Evolutionary conservation across 2,329 filamentous ascomycete genomes (phyloP).

Genomic region (Exophiala calicioides): DNA sequence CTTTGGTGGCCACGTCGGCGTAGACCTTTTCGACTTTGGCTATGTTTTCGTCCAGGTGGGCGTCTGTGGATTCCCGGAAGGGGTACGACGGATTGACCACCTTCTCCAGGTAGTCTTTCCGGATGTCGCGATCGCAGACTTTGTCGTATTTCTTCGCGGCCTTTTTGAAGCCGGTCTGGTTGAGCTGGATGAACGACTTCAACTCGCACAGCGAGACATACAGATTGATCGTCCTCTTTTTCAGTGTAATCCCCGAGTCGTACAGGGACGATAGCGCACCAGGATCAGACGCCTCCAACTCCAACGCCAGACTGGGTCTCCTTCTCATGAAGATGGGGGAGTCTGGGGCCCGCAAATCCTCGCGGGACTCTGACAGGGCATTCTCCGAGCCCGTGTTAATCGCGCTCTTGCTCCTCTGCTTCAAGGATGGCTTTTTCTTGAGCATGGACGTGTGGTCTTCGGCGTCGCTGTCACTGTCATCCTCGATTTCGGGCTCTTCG

Average conservation of each 20-base stretch:
- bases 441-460: slow-evolving; percentile 30
- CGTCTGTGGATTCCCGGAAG: slow-evolving; percentile 73
- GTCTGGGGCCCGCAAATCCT: slow-evolving; percentile 57
- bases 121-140: slow-evolving; percentile 80
- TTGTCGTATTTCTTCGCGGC: slow-evolving; percentile 99
- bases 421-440: slow-evolving; percentile 35
- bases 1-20: slow-evolving; percentile 76
- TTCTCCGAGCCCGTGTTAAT: slow-evolving; percentile 17
- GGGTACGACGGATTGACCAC: slow-evolving; percentile 77
- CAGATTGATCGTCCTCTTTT: slow-evolving; percentile 82
- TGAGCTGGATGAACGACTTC: slow-evolving; percentile 93
- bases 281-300: slow-evolving; percentile 69
- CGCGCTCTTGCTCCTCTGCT: slow-evolving; percentile 36
- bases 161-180: slow-evolving; percentile 94
- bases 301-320: slow-evolving; percentile 58
- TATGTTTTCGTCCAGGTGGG: slow-evolving; percentile 70
- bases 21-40: slow-evolving; percentile 75
- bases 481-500: slow-evolving; percentile 58
- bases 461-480: slow-evolving; percentile 44
- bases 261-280: slow-evolving; percentile 73
- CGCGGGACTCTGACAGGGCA: slow-evolving; percentile 32
- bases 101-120: slow-evolving; percentile 71
- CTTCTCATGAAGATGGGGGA: slow-evolving; percentile 50
- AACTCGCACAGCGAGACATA: slow-evolving; percentile 94
- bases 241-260: slow-evolving; percentile 76